A percentile compares a stretch with the other conserved stretches of the same genome.
phyloP scores from a whole-genome alignment of 805 yeast species.

The Ogataea pignaliae region DNA sequence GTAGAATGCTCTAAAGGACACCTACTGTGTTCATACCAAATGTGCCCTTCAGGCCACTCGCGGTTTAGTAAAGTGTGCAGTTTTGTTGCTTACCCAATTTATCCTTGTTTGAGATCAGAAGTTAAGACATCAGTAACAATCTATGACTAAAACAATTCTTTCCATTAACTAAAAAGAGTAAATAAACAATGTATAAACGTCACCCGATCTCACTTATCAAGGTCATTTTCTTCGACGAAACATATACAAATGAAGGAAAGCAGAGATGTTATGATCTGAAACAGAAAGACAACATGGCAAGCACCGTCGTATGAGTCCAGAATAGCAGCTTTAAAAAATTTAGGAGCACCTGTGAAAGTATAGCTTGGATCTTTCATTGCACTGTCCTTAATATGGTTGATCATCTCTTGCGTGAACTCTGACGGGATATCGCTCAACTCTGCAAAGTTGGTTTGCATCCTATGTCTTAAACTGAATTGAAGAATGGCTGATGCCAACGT shows the following conservation, averaged over 20 bases:
- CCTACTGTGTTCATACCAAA: too few relatives aligned
- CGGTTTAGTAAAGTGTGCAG: too few relatives aligned
- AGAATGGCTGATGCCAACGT: conserved; percentile 45
- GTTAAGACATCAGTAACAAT: too few relatives aligned
- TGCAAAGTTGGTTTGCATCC: conserved; percentile 12
- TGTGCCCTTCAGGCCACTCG: too few relatives aligned
- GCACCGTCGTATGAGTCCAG: conserved; percentile 46
- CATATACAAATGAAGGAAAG: conserved; percentile 6
- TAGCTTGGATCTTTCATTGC: conserved; percentile 23
- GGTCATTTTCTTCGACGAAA: conserved; percentile 11
- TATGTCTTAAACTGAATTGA: conserved; percentile 23
- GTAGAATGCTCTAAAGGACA: too few relatives aligned
- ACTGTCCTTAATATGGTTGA: conserved; percentile 8
- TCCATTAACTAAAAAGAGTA: too few relatives aligned
- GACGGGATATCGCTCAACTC: conserved; percentile 14
- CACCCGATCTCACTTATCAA: conserved; percentile 1
- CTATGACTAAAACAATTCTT: too few relatives aligned
- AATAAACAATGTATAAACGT: too few relatives aligned
- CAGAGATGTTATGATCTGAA: conserved; percentile 24
- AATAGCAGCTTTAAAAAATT: conserved; percentile 41
- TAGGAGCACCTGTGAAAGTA: conserved; percentile 40
- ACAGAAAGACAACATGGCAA: conserved; percentile 49
- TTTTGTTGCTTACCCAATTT: too few relatives aligned
- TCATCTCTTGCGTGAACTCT: conserved; percentile 7
- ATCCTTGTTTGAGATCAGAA: too few relatives aligned